Base-by-base conservation (phyloP, 306 rosid species). In the Sesbania bispinosa region DNA sequence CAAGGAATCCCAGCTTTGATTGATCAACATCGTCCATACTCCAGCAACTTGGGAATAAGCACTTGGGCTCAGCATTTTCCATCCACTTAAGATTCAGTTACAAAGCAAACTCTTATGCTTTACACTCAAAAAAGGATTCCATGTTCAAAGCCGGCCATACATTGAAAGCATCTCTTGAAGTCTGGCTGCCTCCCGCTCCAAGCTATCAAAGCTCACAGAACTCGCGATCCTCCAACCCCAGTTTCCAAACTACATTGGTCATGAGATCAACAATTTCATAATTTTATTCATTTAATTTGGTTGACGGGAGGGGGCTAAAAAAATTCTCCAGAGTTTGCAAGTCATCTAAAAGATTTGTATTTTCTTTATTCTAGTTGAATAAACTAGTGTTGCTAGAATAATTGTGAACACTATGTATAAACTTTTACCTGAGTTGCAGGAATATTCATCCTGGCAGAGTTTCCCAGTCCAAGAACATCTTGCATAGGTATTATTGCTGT, bases 351-450 rank as follows among this genome's bases (percentile, higher is more conserved):
- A 47, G 39, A 8, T 27, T 29, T 29, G 46, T 32, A 2, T 23
- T 16, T 66, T 32, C 10, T 27, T 26, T 57, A 39, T 10, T 24
- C 18, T 6, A 19, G 62, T 33, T 8, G 20, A 62, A 73, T 15
- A 62, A 51, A 36, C 52, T 39, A 46, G 36, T 24, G 13, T 42
- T 68, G 62, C 62, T 13, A 23, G 54, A 69, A 69, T 36, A 62
- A 16, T 39, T 19, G 27, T 2, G 46, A 53, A 61, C 41, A 36
- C 27, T 30, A 32, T 27, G 69, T 62, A 75, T n/a, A 39, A 52
- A 45, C 74, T 77, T 70, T 81, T 85, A 90, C 98, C 97, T 87
- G 94, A 81, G 98, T 93, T 21, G 98, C 98, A 30, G 98, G 98
- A 82, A 77, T 85, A 74, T 93, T 93, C 98, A 93, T 93, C 93